phyloP scores from a whole-genome alignment of 2,329 filamentous ascomycete genomes.

The Didymella arachidicola region DNA sequence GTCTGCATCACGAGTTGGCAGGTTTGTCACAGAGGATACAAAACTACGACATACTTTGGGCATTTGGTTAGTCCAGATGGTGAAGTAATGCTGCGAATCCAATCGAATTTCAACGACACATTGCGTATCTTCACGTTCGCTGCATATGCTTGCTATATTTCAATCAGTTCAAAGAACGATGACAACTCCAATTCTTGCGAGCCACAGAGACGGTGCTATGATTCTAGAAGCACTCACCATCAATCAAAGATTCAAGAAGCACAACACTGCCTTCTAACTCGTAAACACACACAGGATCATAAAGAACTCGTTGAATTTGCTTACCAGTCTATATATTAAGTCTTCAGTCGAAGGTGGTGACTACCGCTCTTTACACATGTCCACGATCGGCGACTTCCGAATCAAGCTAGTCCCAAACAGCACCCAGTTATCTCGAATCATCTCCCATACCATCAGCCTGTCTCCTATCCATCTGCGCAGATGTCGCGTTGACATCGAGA shows the following conservation, averaged over 20 bases:
- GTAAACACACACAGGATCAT: not conserved
- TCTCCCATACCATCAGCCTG: conserved; percentile 4
- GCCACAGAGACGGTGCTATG: not conserved
- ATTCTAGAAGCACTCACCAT: not conserved
- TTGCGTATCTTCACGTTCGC: not conserved
- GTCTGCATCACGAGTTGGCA: not conserved
- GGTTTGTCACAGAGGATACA: not conserved
- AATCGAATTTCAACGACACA: not conserved
- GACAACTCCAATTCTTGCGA: not conserved
- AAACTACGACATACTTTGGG: not conserved
- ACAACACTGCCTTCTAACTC: not conserved
- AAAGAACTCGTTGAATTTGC: not conserved
- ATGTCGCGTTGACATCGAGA: not conserved
- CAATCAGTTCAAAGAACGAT: not conserved
- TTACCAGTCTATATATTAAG: not conserved
- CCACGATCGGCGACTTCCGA: conserved; percentile 18
- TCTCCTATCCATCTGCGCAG: conserved; percentile 13
- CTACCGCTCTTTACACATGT: not conserved
- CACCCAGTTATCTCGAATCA: conserved; percentile 17
- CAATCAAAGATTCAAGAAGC: not conserved
- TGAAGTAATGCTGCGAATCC: not conserved
- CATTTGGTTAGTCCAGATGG: not conserved
- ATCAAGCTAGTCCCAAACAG: conserved; percentile 17
- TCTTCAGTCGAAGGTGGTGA: not conserved
- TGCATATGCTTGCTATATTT: too few relatives aligned